phyloP scores from a whole-genome alignment of 805 yeast genomes.

The Wickerhamiella spandovensis region DNA sequence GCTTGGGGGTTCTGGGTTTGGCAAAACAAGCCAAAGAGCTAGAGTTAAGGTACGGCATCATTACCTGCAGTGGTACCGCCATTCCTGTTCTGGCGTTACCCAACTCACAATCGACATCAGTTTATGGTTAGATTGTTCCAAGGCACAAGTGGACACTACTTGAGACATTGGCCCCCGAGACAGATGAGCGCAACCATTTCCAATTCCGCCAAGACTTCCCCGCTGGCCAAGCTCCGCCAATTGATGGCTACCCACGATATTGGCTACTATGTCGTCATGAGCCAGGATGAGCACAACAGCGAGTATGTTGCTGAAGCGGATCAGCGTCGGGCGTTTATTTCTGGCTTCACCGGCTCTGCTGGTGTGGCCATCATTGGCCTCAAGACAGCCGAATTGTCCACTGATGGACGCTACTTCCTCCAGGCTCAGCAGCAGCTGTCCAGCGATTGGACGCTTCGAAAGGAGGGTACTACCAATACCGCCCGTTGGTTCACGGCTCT shows the following conservation, averaged over 20 bases:
- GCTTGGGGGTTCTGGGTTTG: neutral
- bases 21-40: too few relatives aligned
- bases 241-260: slow-evolving; percentile 51
- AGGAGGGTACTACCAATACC: slow-evolving; percentile 60
- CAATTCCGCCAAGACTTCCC: slow-evolving; percentile 17
- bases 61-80: neutral
- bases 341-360: slow-evolving; percentile 85
- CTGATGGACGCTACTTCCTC: slow-evolving; percentile 89
- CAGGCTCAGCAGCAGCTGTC: slow-evolving; percentile 83
- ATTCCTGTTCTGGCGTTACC: neutral
- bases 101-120: neutral
- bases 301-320: slow-evolving; percentile 79
- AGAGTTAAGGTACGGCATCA: too few relatives aligned
- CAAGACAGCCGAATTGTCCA: slow-evolving; percentile 62
- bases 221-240: slow-evolving; percentile 46
- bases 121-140: slow-evolving; percentile 1
- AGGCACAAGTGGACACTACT: slow-evolving; percentile 5
- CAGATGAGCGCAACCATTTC: slow-evolving; percentile 2
- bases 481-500: slow-evolving; percentile 76
- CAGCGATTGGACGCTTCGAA: slow-evolving; percentile 62
- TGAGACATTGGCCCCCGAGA: slow-evolving; percentile 5
- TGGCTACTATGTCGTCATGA: slow-evolving; percentile 65
- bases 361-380: slow-evolving; percentile 78
- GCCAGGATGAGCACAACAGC: slow-evolving; percentile 88
- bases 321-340: slow-evolving; percentile 66